Evolutionary conservation across 2,329 filamentous ascomycete species (phyloP), one percentile per base, ranked within the genome.

Genomic region (Claviceps maximensis): DNA sequence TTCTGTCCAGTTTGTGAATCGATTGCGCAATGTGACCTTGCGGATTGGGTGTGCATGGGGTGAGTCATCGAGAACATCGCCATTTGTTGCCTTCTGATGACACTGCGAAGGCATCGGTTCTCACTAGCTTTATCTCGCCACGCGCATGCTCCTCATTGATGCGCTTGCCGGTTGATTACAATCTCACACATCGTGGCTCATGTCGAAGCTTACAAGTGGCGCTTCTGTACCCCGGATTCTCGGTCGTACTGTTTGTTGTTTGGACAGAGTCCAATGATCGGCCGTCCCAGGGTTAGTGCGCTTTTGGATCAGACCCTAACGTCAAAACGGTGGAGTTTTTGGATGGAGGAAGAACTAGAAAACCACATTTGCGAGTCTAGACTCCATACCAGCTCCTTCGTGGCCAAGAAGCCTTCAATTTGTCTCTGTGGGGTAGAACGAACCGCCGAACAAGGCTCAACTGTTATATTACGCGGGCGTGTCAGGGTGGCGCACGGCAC

Each of bases 201-300:
- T 23, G 21, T 45, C 27, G 40, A 29, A 44, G 45, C 45, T 49
- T 42, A 25, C 31, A 13, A 25, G 12, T 45, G 47, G 40, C 45
- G 47, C 27, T 36, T n/a, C n/a, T 44, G 41, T n/a, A 49, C 47
- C 51, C 51, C 51, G 51, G 51, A 49, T 47, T 49, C 42, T 53
- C 40, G 51, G 51, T 36, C 21, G 31, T 52, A 42, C 51, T 13
- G 19, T 42, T n/a, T n/a, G n/a, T n/a, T n/a, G 21, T 15, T 4
- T 29, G 8, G 8, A 29, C 8, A 4, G n/a, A 42, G 41, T 21
- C 19, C 41, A 38, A 38, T 36, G 19, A 40, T 41, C 40, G 31
- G 50, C 51, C 46, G 47, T 47, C 36, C 25, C 33, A 36, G 29
- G 31, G 45, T 47, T 13, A 31, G 17, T 44, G 27, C 40, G 17